A percentile compares a stretch with the other conserved stretches of the same genome.
These are phyloP conservation scores for Pulveroboletus sp. DNA, from an alignment of 768 basidiomycete species.

Conservation along the genomic window DNA sequence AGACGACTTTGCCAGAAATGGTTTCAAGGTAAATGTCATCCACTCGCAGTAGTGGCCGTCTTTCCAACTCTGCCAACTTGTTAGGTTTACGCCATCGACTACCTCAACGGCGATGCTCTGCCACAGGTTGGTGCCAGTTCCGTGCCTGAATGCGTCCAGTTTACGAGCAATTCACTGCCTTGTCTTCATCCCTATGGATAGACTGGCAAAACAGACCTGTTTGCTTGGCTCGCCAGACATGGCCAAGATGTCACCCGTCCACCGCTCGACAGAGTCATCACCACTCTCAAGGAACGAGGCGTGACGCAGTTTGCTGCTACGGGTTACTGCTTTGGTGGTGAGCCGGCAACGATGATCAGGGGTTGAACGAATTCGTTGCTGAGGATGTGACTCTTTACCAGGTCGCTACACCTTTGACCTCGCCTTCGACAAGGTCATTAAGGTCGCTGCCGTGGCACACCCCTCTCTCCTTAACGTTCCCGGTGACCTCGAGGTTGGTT, in stretches of 20 bases:
- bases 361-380: background rate
- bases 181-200: background rate
- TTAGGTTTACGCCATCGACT: conserved; percentile 24
- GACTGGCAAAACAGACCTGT: conserved; percentile 21
- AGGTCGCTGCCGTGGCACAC: conserved; percentile 41
- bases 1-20: conserved; percentile 41
- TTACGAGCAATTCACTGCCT: background rate
- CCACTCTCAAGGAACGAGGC: conserved; percentile 53
- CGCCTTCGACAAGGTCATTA: conserved; percentile 37
- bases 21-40: conserved; percentile 28
- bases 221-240: conserved; percentile 40
- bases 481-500: conserved; percentile 52
- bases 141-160: background rate
- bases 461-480: conserved; percentile 40
- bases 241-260: conserved; percentile 39
- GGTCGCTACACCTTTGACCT: conserved; percentile 44
- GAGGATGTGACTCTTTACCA: conserved; percentile 5
- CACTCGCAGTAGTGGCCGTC: background rate
- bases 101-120: conserved; percentile 24
- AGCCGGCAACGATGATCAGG: conserved; percentile 2
- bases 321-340: conserved; percentile 70
- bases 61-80: background rate
- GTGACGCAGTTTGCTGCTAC: conserved; percentile 53
- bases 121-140: conserved; percentile 7
- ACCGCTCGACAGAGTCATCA: conserved; percentile 50